These are phyloP conservation scores for Rosa hybrid DNA, from an alignment of 331 rosid species.

Conservation along the genomic window DNA sequence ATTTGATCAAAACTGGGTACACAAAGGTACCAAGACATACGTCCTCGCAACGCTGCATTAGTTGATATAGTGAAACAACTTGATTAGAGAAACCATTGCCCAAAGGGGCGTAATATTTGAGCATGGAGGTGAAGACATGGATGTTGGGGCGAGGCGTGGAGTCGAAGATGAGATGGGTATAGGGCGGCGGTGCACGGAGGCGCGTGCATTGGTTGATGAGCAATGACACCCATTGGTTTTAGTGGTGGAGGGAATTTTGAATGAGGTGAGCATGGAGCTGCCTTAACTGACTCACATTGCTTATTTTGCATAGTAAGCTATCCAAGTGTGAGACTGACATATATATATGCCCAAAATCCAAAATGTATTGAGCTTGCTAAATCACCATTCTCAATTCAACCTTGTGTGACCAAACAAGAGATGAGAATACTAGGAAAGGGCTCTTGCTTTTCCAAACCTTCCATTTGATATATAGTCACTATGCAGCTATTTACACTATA, in stretches of 20 bases:
- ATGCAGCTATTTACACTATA: no score
- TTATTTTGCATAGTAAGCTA: slow-evolving; percentile 23
- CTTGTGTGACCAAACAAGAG: not conserved
- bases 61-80: slow-evolving; percentile 40
- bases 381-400: no score
- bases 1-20: slow-evolving; percentile 52
- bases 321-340: slow-evolving; percentile 19
- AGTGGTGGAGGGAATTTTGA: slow-evolving; percentile 41
- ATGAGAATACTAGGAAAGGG: no score
- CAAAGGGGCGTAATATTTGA: slow-evolving; percentile 49
- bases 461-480: no score
- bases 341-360: not conserved
- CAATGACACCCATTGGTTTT: slow-evolving; percentile 44
- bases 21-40: slow-evolving; percentile 36
- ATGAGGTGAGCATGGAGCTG: slow-evolving; percentile 62
- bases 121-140: slow-evolving; percentile 50
- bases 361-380: not conserved
- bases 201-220: slow-evolving; percentile 56
- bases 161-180: slow-evolving; percentile 46
- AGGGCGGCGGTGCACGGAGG: slow-evolving; percentile 51
- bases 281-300: slow-evolving; percentile 28
- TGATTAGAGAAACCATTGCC: slow-evolving; percentile 19
- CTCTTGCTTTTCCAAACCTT: no score
- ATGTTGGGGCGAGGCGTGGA: slow-evolving; percentile 34
- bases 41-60: slow-evolving; percentile 29